Base-by-base conservation (phyloP, 805 yeast species). In the Metschnikowia hibisci region DNA sequence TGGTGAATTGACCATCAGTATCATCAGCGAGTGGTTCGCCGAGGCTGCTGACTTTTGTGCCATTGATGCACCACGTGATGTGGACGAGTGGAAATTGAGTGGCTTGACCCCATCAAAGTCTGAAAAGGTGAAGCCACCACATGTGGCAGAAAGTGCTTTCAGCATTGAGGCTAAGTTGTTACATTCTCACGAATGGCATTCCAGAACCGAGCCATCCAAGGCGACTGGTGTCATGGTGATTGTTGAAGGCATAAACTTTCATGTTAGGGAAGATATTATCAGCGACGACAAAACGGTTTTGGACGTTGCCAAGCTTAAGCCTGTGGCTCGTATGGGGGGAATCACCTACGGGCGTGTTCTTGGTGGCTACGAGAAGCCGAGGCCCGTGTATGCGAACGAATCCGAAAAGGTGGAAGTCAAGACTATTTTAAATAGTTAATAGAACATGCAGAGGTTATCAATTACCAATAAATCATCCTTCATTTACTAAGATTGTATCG, bases 121-220 rank as follows among this genome's bases (percentile, higher is more conserved):
- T 0, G 52, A 52, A 0, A 54, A 60, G 8, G 85, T 81, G 32
- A 69, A 64, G 39, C 74, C 84, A 0, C 69, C 78, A 6, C 78
- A 73, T 52, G 86, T 81, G 4, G 80, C 78, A 0, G 86, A 81
- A 47, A 71, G 80, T 35, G 82, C 80, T 4, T 79, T 81, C 52
- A 72, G 80, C 6, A 51, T 81, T 11, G 87, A 81, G 56, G 77
- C 74, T 25, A 78, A 73, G 54, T 60, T 79, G 31, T 45, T 77
- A 13, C 62, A 65, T 32, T 45, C 55, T 4, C 77, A 75, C 49
- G 71, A 71, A 10, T 74, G 75, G 71, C 60, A 47, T 14, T 71
- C 82, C 4, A 69, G 65, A 42, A 36, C 34, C 6, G 66, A 66
- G 37, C 70, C 74, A 1, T 42, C 49, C 1, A 57, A 45, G 28